Percentiles rank a stretch among this genome's conserved stretches.
Evolutionary conservation across 768 basidiomycete species (phyloP).

Genomic region (Trametes maxima): DNA sequence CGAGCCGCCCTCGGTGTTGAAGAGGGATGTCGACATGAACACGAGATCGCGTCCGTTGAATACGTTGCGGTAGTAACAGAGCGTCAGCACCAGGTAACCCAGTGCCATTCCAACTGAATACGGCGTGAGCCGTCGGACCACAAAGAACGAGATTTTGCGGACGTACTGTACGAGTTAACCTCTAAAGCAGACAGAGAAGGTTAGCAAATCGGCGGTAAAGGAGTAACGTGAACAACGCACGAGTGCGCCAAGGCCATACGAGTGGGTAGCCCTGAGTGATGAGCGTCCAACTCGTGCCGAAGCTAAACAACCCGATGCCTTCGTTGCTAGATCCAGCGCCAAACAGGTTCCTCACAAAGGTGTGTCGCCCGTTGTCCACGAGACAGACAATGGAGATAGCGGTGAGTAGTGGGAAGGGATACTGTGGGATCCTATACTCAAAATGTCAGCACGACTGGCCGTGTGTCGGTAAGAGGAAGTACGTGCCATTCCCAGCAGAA

Average conservation of each 20-base stretch:
- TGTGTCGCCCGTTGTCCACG: slow-evolving; percentile 47
- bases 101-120: slow-evolving; percentile 50
- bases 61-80: slow-evolving; percentile 45
- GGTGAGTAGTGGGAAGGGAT: slow-evolving; percentile 46
- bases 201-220: background rate
- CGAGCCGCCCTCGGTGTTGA: slow-evolving; percentile 37
- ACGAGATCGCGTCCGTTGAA: slow-evolving; percentile 48
- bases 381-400: slow-evolving; percentile 53
- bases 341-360: slow-evolving; percentile 42
- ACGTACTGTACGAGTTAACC: slow-evolving; percentile 47
- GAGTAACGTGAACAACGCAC: slow-evolving; percentile 32
- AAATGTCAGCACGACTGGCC: too few species aligned
- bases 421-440: slow-evolving; percentile 36
- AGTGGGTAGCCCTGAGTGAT: slow-evolving; percentile 57
- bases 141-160: background rate
- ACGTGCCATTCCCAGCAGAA: slow-evolving; percentile 48
- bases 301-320: slow-evolving; percentile 51
- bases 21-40: slow-evolving; percentile 52
- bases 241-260: slow-evolving; percentile 58
- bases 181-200: slow-evolving; percentile 28
- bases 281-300: slow-evolving; percentile 53
- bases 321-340: slow-evolving; percentile 54
- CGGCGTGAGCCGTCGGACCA: background rate
- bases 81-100: slow-evolving; percentile 47
- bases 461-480: background rate